Conservation (phyloP, 2,329 filamentous ascomycete species). For the Botrytis sinoallii region DNA sequence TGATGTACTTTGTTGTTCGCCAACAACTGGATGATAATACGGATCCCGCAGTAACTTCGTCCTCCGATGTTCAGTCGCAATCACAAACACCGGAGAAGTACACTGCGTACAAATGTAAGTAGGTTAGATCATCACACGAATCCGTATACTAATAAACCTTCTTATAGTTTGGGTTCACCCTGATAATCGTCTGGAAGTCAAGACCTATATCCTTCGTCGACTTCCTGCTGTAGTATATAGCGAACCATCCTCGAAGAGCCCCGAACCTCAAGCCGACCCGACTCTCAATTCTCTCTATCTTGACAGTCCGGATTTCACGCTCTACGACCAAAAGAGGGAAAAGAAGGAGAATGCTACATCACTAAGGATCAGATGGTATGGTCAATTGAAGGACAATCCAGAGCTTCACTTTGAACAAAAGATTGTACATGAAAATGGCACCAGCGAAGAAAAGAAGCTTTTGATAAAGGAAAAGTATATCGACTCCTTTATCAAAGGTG, state of each 20-base stretch:
- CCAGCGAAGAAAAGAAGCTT: constrained; percentile 76
- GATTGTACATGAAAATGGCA: constrained; percentile 71
- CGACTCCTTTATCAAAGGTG: constrained; percentile 77
- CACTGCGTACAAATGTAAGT: constrained; percentile 79
- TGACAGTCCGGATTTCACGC: constrained; percentile 78
- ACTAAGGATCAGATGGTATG: constrained; percentile 86
- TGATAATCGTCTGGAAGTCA: constrained; percentile 94
- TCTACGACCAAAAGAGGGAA: constrained; percentile 84
- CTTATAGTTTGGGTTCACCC: constrained; percentile 82
- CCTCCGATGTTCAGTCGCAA: constrained; percentile 47
- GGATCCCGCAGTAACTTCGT: constrained; percentile 40
- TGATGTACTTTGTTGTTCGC: constrained; percentile 93
- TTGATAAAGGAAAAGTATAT: constrained; percentile 93
- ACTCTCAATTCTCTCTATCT: constrained; percentile 96
- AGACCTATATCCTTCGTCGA: constrained; percentile 88
- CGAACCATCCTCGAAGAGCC: constrained; percentile 76
- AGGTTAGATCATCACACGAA: too few species aligned
- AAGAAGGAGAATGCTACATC: constrained; percentile 74
- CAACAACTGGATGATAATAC: constrained; percentile 68
- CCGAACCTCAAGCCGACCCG: constrained; percentile 77
- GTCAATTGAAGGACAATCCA: constrained; percentile 72
- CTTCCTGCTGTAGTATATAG: constrained; percentile 93
- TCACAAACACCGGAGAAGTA: constrained; percentile 68
- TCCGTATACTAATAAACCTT: constrained; percentile 35
- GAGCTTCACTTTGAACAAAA: constrained; percentile 90